These are phyloP conservation scores for Podospora anserina DNA, from an alignment of 495 filamentous ascomycete genomes.

Conservation along the genomic window DNA sequence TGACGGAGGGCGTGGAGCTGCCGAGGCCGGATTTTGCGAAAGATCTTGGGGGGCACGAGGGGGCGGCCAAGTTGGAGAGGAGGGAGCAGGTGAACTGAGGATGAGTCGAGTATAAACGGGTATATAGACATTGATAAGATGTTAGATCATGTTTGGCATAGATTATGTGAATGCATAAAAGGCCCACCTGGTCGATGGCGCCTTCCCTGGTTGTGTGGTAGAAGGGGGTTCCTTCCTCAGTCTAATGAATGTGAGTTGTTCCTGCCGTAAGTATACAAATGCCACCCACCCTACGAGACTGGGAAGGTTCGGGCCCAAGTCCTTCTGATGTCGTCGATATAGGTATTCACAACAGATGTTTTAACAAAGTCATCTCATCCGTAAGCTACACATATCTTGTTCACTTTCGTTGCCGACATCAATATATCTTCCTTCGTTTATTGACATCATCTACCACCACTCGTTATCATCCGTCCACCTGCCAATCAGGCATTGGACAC, in stretches of 20 bases:
- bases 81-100: not conserved
- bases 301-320: not conserved
- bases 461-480: not conserved
- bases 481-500: too few relatives aligned
- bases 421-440: not conserved
- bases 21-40: conserved; percentile 65
- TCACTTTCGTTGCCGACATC: not conserved
- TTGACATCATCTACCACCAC: not conserved
- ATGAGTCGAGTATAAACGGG: not conserved
- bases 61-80: conserved; percentile 35
- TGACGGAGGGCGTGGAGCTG: conserved; percentile 71
- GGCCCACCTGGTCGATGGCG: too few relatives aligned
- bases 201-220: too few relatives aligned
- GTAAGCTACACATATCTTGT: not conserved
- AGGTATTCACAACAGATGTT: not conserved
- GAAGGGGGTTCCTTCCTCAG: too few relatives aligned
- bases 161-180: too few relatives aligned
- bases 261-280: not conserved
- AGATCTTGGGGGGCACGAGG: conserved; percentile 41
- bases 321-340: not conserved
- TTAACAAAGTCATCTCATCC: not conserved
- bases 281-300: not conserved
- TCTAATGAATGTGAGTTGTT: too few relatives aligned
- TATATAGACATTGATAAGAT: not conserved
- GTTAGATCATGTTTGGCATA: not conserved